phyloP scores from a whole-genome alignment of 805 yeast genomes.

The Lachancea nothofagi region DNA sequence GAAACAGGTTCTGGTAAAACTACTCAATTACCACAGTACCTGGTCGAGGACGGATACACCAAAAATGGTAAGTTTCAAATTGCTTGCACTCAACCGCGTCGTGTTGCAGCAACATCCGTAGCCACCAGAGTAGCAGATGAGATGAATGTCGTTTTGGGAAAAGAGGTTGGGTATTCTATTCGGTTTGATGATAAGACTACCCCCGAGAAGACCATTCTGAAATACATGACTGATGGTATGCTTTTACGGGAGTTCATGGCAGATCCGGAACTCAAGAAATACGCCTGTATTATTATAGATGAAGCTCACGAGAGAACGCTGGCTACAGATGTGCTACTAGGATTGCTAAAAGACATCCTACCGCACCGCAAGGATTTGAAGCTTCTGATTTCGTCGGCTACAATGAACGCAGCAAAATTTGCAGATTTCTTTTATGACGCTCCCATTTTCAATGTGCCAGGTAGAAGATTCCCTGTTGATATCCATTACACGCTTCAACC shows the following conservation, averaged over 20 bases:
- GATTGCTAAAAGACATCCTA: slow-evolving; percentile 69
- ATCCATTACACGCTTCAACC: slow-evolving; percentile 79
- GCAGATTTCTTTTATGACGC: slow-evolving; percentile 76
- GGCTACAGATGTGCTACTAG: slow-evolving; percentile 80
- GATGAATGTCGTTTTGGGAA: slow-evolving; percentile 72
- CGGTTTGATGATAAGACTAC: slow-evolving; percentile 79
- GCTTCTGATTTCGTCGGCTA: slow-evolving; percentile 85
- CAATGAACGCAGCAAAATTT: slow-evolving; percentile 85
- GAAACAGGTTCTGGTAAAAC: slow-evolving; percentile 95
- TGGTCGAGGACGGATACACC: slow-evolving; percentile 77
- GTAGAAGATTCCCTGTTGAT: slow-evolving; percentile 89
- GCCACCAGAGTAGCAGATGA: slow-evolving; percentile 91
- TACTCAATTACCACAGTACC: slow-evolving; percentile 84
- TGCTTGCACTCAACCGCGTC: slow-evolving; percentile 90
- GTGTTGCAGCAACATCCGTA: slow-evolving; percentile 91
- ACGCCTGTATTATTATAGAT: slow-evolving; percentile 86
- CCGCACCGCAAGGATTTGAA: slow-evolving; percentile 60
- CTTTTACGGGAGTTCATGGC: slow-evolving; percentile 73
- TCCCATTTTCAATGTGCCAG: slow-evolving; percentile 86
- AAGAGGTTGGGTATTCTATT: slow-evolving; percentile 81
- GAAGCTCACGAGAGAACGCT: slow-evolving; percentile 97
- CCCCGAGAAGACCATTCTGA: slow-evolving; percentile 55
- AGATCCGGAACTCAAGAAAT: slow-evolving; percentile 63
- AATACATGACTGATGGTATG: slow-evolving; percentile 97
- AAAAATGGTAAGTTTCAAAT: slow-evolving; percentile 49